These are phyloP conservation scores for Lecanicillium sp. DNA, from an alignment of 2,329 filamentous ascomycete species.

Conservation along the genomic window DNA sequence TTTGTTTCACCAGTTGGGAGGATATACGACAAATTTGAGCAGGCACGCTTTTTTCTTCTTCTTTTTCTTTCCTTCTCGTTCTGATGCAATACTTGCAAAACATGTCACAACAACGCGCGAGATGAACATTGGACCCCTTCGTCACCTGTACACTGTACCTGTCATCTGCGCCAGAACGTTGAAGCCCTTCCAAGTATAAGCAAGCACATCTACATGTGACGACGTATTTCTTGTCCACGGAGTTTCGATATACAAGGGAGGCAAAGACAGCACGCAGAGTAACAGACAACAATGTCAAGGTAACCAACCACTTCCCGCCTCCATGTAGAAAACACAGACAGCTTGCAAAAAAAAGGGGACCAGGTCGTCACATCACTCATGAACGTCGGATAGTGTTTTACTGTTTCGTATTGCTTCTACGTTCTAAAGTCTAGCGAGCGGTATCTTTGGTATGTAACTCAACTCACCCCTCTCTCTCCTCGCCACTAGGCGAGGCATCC, in stretches of 20 bases:
- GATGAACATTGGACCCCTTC: background rate
- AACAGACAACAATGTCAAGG: background rate
- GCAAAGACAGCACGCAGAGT: background rate
- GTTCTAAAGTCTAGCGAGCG: conserved; percentile 30
- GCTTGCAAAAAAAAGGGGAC: background rate
- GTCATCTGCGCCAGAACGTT: too few species aligned
- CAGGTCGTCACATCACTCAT: background rate
- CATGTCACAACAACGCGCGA: background rate
- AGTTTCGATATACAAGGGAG: too few species aligned
- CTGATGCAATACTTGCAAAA: too few species aligned
- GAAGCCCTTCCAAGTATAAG: too few species aligned
- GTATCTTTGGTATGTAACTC: conserved; percentile 29
- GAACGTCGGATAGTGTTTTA: background rate
- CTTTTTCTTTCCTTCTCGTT: background rate
- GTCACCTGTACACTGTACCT: background rate
- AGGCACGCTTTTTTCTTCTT: background rate
- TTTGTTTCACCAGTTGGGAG: too few species aligned
- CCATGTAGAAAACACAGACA: background rate
- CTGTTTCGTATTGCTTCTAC: conserved; percentile 9
- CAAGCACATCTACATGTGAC: too few species aligned
- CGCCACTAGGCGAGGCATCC: conserved; percentile 11
- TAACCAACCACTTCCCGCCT: too few species aligned
- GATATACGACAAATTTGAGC: too few species aligned
- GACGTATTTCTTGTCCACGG: too few species aligned
- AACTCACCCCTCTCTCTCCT: conserved; percentile 16